Conservation (phyloP, 2,329 filamentous ascomycete species). For the Clonostachys rhizophaga region DNA sequence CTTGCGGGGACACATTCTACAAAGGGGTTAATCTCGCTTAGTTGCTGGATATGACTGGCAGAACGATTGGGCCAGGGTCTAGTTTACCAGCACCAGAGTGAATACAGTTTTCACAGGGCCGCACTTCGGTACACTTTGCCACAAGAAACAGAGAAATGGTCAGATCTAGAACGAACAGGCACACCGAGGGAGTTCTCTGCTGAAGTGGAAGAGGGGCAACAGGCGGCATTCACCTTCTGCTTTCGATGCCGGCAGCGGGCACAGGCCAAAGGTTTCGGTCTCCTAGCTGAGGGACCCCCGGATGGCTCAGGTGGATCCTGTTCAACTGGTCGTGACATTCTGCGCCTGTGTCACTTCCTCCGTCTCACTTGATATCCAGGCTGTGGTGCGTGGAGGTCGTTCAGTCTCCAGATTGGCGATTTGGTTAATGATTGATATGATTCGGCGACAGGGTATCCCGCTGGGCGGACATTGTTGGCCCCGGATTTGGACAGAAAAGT, state of each 20-base stretch:
- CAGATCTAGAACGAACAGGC: background rate
- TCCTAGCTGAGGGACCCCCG: background rate
- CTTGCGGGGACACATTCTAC: background rate
- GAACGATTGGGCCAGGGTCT: background rate
- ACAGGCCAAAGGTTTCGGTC: constrained; percentile 3
- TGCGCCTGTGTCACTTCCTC: too few relatives aligned
- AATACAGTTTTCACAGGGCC: constrained; percentile 4
- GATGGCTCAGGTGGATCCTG: too few relatives aligned
- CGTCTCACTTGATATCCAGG: too few relatives aligned
- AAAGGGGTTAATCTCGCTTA: too few relatives aligned
- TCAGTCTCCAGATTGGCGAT: too few relatives aligned
- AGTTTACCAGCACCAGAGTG: constrained; percentile 2
- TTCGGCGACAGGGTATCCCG: too few relatives aligned
- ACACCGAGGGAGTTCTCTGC: background rate
- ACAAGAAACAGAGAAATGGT: background rate
- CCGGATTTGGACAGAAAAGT: too few relatives aligned
- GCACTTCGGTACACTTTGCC: constrained; percentile 2
- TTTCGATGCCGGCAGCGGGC: constrained; percentile 5
- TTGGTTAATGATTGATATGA: too few relatives aligned
- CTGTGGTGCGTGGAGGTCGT: too few relatives aligned
- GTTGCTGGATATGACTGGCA: too few relatives aligned
- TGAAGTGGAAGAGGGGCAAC: background rate
- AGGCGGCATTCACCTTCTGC: constrained; percentile 2
- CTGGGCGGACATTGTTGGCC: too few relatives aligned
- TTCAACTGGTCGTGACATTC: too few relatives aligned